These are phyloP conservation scores for Delitschia confertaspora DNA, from an alignment of 495 filamentous ascomycete genomes.

Conservation along the genomic window DNA sequence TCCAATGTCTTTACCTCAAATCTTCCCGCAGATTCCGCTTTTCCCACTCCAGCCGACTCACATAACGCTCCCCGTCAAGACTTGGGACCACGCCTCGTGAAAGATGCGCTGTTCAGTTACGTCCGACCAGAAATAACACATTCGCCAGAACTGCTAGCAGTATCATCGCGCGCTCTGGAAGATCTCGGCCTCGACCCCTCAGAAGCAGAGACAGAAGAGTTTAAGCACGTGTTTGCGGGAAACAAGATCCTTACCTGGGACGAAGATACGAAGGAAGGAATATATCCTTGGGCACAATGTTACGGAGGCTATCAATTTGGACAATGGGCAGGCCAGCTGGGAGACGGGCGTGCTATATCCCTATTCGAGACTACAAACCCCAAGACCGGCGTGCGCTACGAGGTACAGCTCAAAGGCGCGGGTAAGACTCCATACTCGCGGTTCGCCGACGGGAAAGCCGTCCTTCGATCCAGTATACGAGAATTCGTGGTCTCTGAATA, in stretches of 20 bases:
- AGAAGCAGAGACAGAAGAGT: conserved; percentile 63
- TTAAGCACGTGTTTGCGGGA: conserved; percentile 65
- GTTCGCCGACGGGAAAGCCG: conserved; percentile 96
- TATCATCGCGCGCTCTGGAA: conserved; percentile 64
- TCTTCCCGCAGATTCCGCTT: conserved; percentile 67
- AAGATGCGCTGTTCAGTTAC: conserved; percentile 79
- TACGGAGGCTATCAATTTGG: conserved; percentile 80
- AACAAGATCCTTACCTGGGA: conserved; percentile 57
- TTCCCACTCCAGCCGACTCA: conserved; percentile 70
- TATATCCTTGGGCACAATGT: conserved; percentile 97
- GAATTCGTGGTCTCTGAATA: conserved; percentile 84
- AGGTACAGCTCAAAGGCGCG: conserved; percentile 90
- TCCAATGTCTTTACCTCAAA: conserved; percentile 74
- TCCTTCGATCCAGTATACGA: conserved; percentile 79
- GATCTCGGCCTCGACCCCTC: conserved; percentile 64
- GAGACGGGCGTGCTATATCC: conserved; percentile 89
- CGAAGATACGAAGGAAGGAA: conserved; percentile 45
- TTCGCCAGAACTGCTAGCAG: conserved; percentile 67
- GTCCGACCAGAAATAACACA: conserved; percentile 67
- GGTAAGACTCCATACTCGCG: conserved; percentile 89
- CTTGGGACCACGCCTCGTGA: conserved; percentile 75
- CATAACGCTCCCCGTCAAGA: conserved; percentile 67
- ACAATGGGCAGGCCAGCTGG: conserved; percentile 87
- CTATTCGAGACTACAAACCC: conserved; percentile 86
- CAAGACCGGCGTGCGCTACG: conserved; percentile 60